phyloP scores from a whole-genome alignment of 805 yeast genomes.

The Metschnikowia kunwiensis region DNA sequence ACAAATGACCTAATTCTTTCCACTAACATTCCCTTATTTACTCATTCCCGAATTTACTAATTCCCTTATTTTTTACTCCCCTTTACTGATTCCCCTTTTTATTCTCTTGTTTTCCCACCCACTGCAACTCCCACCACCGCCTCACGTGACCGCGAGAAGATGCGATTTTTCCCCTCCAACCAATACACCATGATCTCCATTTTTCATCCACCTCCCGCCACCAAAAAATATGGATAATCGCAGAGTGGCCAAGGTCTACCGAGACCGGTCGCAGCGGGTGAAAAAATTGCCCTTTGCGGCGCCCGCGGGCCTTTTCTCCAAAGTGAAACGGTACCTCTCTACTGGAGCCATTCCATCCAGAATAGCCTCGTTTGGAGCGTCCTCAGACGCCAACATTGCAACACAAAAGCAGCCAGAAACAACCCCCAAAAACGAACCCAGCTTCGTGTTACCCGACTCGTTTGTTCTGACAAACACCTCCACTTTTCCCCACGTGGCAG shows the following conservation, averaged over 20 bases:
- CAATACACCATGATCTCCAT: not conserved
- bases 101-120: too few species aligned
- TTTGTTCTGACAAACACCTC: constrained; percentile 10
- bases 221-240: constrained; percentile 33
- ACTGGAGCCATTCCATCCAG: constrained; percentile 11
- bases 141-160: constrained; percentile 1
- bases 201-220: not conserved
- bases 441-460: constrained; percentile 15
- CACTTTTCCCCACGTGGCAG: constrained; percentile 10
- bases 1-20: too few species aligned
- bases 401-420: constrained; percentile 2
- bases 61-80: too few species aligned
- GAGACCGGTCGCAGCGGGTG: constrained; percentile 22
- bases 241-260: constrained; percentile 29
- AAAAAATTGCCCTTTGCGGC: constrained; percentile 23
- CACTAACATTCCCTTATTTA: too few species aligned
- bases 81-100: too few species aligned
- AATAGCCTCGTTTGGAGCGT: constrained; percentile 3
- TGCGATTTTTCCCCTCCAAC: constrained; percentile 4
- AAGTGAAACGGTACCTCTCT: constrained; percentile 27
- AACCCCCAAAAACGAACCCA: constrained; percentile 1
- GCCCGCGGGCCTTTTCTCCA: constrained; percentile 25
- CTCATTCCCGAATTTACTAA: too few species aligned
- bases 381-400: constrained; percentile 1
- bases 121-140: too few species aligned